Percentiles rank a stretch among this genome's conserved stretches.
Conservation (phyloP, 352 stramenopile genomes). For the Blastocystis sp. region DNA sequence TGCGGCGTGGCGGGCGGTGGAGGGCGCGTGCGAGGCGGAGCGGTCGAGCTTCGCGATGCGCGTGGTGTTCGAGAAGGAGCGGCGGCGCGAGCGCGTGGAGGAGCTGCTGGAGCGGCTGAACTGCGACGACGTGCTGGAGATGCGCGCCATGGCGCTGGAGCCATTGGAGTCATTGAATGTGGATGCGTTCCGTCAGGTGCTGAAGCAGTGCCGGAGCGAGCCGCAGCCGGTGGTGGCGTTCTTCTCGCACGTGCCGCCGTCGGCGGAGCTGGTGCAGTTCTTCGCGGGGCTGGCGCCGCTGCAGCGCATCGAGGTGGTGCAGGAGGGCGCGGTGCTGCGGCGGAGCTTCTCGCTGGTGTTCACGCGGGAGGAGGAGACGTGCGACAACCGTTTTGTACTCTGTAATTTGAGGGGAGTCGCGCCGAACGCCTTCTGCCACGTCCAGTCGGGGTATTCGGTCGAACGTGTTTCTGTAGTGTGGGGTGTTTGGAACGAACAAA, state of each 20-base stretch:
- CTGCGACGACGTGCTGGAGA: constrained; percentile 13
- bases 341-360: constrained; percentile 24
- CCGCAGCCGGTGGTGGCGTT: not conserved
- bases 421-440: not conserved
- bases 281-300: not conserved
- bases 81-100: not conserved
- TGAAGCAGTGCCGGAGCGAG: constrained; percentile 46
- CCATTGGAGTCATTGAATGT: constrained; percentile 1
- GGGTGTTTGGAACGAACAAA: not conserved
- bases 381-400: constrained; percentile 21
- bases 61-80: not conserved
- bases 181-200: constrained; percentile 2
- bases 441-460: not conserved
- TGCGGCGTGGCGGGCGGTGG: not conserved
- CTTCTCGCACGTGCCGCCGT: constrained; percentile 1
- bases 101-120: constrained; percentile 19
- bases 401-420: constrained; percentile 35
- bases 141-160: not conserved
- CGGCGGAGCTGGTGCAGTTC: constrained; percentile 1
- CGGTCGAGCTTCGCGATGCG: not conserved
- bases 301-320: not conserved
- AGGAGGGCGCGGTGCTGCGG: not conserved
- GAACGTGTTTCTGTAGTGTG: not conserved
- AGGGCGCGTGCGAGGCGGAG: not conserved
- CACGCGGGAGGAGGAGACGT: constrained; percentile 4